A percentile compares a stretch with the other conserved stretches of the same genome.
phyloP scores from a whole-genome alignment of 352 stramenopile genomes.

The Blastocystis sp. region DNA sequence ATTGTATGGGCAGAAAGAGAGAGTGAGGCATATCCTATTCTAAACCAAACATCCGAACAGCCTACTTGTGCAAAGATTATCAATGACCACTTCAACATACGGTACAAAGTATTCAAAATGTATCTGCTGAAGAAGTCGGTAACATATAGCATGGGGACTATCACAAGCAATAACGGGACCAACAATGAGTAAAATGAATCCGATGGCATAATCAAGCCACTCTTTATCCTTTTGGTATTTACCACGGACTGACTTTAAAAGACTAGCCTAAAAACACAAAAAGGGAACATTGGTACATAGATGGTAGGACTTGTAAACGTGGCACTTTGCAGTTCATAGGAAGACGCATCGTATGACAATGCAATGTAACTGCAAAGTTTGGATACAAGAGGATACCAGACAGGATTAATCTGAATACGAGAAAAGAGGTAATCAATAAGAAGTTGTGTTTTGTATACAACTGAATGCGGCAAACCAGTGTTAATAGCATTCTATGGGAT shows the following conservation, averaged over 20 bases:
- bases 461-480: background rate
- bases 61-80: background rate
- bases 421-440: background rate
- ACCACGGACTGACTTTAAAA: background rate
- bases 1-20: background rate
- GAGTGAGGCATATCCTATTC: background rate
- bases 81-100: background rate
- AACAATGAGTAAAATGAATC: background rate
- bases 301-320: background rate
- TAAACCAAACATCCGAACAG: background rate
- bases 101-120: conserved; percentile 1
- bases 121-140: background rate
- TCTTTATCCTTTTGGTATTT: background rate
- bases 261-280: background rate
- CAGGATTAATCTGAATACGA: background rate
- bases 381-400: background rate
- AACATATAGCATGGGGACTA: background rate
- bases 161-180: background rate
- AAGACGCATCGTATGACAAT: background rate
- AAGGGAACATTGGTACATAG: background rate
- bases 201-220: background rate
- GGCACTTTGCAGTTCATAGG: background rate
- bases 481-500: background rate
- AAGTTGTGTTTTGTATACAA: background rate
- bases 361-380: background rate